Evolutionary conservation across 345 rosid genomes (phyloP).

Genomic region (Ceriops zippeliana): DNA sequence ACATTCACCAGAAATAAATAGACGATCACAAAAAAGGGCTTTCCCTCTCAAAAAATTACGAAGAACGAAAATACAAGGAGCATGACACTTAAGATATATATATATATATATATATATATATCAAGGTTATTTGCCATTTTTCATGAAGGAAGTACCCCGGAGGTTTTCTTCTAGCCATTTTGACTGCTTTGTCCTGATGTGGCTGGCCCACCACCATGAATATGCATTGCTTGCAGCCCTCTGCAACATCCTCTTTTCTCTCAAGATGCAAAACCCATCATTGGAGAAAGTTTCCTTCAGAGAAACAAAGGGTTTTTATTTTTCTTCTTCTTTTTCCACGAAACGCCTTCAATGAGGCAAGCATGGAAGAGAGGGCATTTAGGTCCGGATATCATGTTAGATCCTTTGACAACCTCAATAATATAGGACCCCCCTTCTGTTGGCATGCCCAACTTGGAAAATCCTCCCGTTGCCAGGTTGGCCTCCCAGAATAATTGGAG

Average conservation of each 20-base stretch:
- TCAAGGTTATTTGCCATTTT: too few relatives aligned
- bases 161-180: slow-evolving; percentile 85
- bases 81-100: too few relatives aligned
- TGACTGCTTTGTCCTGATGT: slow-evolving; percentile 77
- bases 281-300: not conserved
- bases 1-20: too few relatives aligned
- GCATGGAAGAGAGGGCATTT: slow-evolving; percentile 14
- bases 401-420: slow-evolving; percentile 6
- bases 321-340: not conserved
- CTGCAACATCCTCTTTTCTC: slow-evolving; percentile 46
- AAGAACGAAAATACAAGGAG: too few relatives aligned
- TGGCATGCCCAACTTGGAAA: not conserved
- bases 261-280: slow-evolving; percentile 4
- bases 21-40: too few relatives aligned
- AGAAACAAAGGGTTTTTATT: not conserved
- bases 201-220: slow-evolving; percentile 98
- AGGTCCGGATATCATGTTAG: slow-evolving; percentile 13
- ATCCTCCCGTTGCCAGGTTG: not conserved
- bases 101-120: too few relatives aligned
- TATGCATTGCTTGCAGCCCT: slow-evolving; percentile 78
- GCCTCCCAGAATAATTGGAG: not conserved
- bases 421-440: not conserved
- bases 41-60: too few relatives aligned
- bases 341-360: not conserved
- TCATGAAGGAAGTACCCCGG: slow-evolving; percentile 39